A percentile compares a stretch with the other conserved stretches of the same genome.
Evolutionary conservation across 2,329 filamentous ascomycete species (phyloP).

Genomic region (Epichloe baconii): DNA sequence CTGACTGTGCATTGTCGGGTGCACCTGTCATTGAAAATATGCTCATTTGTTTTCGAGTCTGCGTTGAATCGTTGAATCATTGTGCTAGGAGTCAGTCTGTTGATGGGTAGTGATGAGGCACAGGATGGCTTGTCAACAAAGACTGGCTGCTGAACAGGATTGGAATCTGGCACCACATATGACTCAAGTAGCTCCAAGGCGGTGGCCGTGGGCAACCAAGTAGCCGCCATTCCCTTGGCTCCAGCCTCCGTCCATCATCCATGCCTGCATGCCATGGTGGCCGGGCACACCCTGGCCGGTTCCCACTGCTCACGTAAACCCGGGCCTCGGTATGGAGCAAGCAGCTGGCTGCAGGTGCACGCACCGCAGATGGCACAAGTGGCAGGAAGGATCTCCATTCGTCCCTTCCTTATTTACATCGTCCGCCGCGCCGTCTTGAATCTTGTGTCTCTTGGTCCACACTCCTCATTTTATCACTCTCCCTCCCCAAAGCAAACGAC

Average conservation of each 20-base stretch:
- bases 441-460: background rate
- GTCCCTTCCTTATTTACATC: constrained; percentile 5
- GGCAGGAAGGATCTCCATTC: background rate
- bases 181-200: no score
- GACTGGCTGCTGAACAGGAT: no score
- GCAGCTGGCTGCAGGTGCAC: background rate
- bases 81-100: no score
- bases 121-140: no score
- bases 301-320: background rate
- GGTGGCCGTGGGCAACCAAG: no score
- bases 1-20: background rate
- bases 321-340: background rate
- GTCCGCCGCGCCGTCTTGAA: background rate
- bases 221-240: no score
- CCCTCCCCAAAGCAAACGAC: constrained; percentile 3
- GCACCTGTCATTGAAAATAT: no score
- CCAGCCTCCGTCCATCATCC: background rate
- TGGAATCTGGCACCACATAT: no score
- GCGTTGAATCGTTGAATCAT: no score
- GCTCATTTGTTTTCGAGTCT: no score
- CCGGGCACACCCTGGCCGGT: background rate
- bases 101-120: no score
- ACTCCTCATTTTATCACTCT: background rate
- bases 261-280: background rate
- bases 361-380: background rate